Evolutionary conservation across 73 alveolate genomes (phyloP), one percentile per base, ranked within the genome.

Genomic region (Paramecium pentaurelia): DNA sequence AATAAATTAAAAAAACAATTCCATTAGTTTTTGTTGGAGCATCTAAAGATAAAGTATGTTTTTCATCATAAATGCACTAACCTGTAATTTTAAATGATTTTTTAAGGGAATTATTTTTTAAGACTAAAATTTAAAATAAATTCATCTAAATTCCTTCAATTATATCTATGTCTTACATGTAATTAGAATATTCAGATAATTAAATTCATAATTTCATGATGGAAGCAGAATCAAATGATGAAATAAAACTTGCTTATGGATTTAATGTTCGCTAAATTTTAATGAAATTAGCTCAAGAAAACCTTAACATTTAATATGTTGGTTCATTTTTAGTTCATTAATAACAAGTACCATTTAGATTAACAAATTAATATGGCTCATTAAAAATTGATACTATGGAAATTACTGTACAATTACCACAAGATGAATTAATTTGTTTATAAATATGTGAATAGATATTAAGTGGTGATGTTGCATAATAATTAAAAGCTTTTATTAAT

Each of bases 161-260:
- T 32, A 32, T 64, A 12, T 64, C 84, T 28, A 28, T 64, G 42
- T 64, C 84, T 6, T 64, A 64, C 12, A 34, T 64, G 84, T 64
- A 64, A 64, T 32, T 64, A 34, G 84, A 64, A 14, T 64, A 32
- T 32, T 11, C 22, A 28, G 84, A 64, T 28, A 64, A 64, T 64
- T 32, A 64, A 64, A 34, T 64, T 34, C 42, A 27, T 2, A 64
- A 64, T 27, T 64, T 64, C 27, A 64, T 64, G 30, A 64, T 64
- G 84, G 84, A 64, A 64, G 84, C 47, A 34, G 84, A 64, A 34
- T 64, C 84, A 34, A 64, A 64, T 27, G 84, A 64, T 64, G 84
- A 64, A 27, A 64, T 64, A 27, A 64, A 64, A 64, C 22, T 64
- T 10, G 27, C 42, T 64, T 34, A 32, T 64, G 84, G 84, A 25